Evolutionary conservation across 768 basidiomycete species (phyloP), one percentile per base, ranked within the genome.

Genomic region (Kockovaella imperatae): DNA sequence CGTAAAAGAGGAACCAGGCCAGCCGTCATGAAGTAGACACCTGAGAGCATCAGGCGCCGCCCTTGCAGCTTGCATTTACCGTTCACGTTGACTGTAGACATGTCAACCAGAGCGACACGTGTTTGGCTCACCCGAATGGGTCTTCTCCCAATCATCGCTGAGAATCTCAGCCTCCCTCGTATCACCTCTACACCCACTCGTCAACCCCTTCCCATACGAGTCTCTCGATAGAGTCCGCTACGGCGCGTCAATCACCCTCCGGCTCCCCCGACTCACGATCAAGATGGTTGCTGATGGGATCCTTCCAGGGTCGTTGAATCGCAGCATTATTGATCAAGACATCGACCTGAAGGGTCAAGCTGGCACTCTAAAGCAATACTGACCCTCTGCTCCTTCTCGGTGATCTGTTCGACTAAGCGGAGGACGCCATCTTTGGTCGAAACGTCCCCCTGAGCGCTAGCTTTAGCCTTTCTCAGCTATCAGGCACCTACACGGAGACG

Each of bases 261-360:
- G 10, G 31, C 10, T 10, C 31, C 10, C n/a, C 10, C 10, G 8
- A 39, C 45, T n/a, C 36, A 47, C 45, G 40, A 47, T 52, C 45
- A 29, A 40, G 28, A 18, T 52, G 51, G 38, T 47, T 42, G n/a
- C 39, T 46, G 5, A 52, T 52, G 30, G 38, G 51, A 20, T 41
- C 43, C 34, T 34, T 52, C 47, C 59, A 64, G 7, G 50, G 52
- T 21, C 38, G 38, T 5, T 56, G 50, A 18, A 57, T 49, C 1
- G 55, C 62, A 3, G 62, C 62, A 30, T 53, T 52, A 24, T 64
- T 64, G 44, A 64, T 44, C 42, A 64, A 34, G 0, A 55, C 54
- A 42, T 64, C 62, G 6, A 57, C 23, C 47, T 49, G 31, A 20
- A 20, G 11, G 36, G 10, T 18, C 21, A 23, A 10, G 2, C n/a